phyloP scores from a whole-genome alignment of 2,329 filamentous ascomycete species.

The Botrytis medusae region DNA sequence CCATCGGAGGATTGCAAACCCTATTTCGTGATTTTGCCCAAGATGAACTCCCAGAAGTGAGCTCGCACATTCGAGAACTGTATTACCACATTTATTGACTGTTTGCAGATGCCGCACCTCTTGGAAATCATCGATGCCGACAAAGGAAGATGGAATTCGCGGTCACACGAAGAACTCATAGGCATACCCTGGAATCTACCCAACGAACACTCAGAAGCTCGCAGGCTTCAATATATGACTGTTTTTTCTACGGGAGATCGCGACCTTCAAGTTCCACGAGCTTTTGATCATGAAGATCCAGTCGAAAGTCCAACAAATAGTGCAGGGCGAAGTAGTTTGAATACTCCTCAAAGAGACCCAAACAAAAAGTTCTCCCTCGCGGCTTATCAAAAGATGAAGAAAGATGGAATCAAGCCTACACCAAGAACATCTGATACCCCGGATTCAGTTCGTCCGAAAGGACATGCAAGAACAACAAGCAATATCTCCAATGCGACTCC shows the following conservation, averaged over 20 bases:
- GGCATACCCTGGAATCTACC: constrained; percentile 34
- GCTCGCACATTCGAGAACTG: constrained; percentile 9
- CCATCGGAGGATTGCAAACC: constrained; percentile 10
- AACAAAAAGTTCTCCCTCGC: constrained; percentile 39
- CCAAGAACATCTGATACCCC: constrained; percentile 25
- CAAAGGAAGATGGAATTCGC: constrained; percentile 1
- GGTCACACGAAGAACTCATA: constrained; percentile 23
- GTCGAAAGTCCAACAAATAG: constrained; percentile 30
- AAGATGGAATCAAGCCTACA: constrained; percentile 34
- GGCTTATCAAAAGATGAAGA: constrained; percentile 39
- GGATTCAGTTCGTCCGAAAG: constrained; percentile 24
- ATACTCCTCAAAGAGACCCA: constrained; percentile 35
- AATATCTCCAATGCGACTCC: constrained; percentile 28
- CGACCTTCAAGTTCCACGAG: constrained; percentile 32
- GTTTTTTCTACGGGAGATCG: constrained; percentile 34
- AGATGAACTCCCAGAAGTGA: constrained; percentile 21
- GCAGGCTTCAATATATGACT: constrained; percentile 39
- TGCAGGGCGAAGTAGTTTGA: constrained; percentile 34
- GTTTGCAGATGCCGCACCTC: constrained; percentile 16
- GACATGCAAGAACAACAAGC: constrained; percentile 30
- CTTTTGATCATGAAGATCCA: constrained; percentile 36
- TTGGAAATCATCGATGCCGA: constrained; percentile 17
- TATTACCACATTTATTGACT: constrained; percentile 5
- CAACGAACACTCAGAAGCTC: constrained; percentile 37
- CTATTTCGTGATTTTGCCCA: constrained; percentile 12